A percentile compares a stretch with the other conserved stretches of the same genome.
These are phyloP conservation scores for Phaeotremella skinneri DNA, from an alignment of 768 basidiomycete species.

Conservation along the genomic window DNA sequence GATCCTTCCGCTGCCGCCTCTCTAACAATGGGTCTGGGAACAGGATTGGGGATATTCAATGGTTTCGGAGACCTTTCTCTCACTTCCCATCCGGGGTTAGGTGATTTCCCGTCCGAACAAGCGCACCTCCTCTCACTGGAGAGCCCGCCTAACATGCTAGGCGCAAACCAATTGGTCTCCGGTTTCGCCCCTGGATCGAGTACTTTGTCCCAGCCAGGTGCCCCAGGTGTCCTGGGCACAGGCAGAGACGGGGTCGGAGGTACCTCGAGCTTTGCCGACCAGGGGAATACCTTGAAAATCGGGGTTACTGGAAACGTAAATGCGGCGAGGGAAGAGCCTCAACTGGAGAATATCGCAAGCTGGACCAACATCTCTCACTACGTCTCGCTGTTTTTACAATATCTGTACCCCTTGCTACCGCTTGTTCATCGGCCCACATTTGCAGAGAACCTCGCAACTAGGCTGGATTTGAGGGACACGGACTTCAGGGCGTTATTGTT, in stretches of 20 bases:
- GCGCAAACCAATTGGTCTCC: neutral
- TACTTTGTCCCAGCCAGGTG: neutral
- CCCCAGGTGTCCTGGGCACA: too few relatives aligned
- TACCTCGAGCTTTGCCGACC: too few relatives aligned
- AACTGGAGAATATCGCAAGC: slow-evolving; percentile 38
- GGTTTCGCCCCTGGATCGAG: neutral
- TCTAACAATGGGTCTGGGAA: slow-evolving; percentile 1
- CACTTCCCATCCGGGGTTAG: neutral
- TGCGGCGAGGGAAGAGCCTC: slow-evolving; percentile 19
- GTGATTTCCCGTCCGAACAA: slow-evolving; percentile 31
- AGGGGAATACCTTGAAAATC: too few relatives aligned
- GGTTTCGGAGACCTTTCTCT: neutral
- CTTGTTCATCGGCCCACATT: slow-evolving; percentile 45
- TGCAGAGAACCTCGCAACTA: slow-evolving; percentile 40
- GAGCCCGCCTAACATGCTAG: slow-evolving; percentile 14
- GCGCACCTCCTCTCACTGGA: slow-evolving; percentile 39
- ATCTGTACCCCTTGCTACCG: slow-evolving; percentile 40
- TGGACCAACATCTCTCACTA: slow-evolving; percentile 44
- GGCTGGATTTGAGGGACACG: slow-evolving; percentile 36
- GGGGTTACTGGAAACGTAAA: neutral
- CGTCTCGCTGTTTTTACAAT: slow-evolving; percentile 41
- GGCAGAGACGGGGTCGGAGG: too few relatives aligned
- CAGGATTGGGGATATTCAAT: neutral
- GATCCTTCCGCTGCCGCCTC: neutral
- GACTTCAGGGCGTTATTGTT: slow-evolving; percentile 44